Base-by-base conservation (phyloP, 2,329 filamentous ascomycete genomes). In the Aureobasidium zeae region DNA sequence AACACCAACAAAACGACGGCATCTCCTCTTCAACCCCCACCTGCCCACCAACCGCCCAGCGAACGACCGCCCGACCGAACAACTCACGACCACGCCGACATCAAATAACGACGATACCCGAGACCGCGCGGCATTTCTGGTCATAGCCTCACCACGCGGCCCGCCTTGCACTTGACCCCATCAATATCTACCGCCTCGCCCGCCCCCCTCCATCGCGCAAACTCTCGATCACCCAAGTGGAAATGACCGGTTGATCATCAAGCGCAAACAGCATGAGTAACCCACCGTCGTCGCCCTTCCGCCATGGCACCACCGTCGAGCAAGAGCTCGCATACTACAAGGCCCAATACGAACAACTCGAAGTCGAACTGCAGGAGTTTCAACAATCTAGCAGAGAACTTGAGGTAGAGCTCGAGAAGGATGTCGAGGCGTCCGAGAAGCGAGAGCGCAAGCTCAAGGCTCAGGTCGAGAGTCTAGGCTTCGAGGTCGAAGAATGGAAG, bases 401-500 rank as follows among this genome's bases (percentile, higher is more conserved):
- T 21, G 91, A 98, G 64, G 78, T 83, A 35, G 91, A 96, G 65
- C 72, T 98, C 42, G 91, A 98, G 65, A 93, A 88, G 69, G 91
- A 98, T 62, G 81, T 98, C 46, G 89, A 96, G 56, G 83, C 86
- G 32, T 88, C 88, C 32, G 91, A 98, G 71, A 94, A 94, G 69
- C 78, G 87, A 55, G 89, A 96, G 67, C 77, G 87, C 51, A 72
- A 79, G 51, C 66, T 95, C 54, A 81, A 88, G 62, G 83, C 94
- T 63, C 94, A 89, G 68, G 83, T 86, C 1, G 89, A 96, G 63
- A 75, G 73, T 26, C 64, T 94, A 50, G 78, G 75, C 37, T 98
- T 86, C 58, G 88, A 96, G 63, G 88, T 91, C 1, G 87, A 96
- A 47, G 91, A 98, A 66, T 98, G 91, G 91, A 96, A 96, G 80